A percentile compares a stretch with the other conserved stretches of the same genome.
These are phyloP conservation scores for Saksenaea vasiformis DNA, from an alignment of 371 early-diverging fungal genomes.

Conservation along the genomic window DNA sequence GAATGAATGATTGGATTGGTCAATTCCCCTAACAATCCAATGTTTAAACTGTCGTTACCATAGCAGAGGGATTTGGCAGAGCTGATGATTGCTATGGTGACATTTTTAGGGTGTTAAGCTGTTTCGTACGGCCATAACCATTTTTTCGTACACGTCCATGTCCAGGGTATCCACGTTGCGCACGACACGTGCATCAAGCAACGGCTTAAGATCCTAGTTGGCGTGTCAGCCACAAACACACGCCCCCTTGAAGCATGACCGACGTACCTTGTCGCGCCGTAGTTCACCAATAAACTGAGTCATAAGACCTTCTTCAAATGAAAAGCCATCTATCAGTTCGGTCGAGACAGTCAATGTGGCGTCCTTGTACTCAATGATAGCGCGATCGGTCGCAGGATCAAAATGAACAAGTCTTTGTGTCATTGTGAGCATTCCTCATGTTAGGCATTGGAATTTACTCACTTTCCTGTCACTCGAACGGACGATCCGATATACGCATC, in stretches of 20 bases:
- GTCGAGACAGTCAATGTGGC: conserved; percentile 1
- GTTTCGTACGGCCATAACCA: background rate
- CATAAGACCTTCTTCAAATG: conserved; percentile 1
- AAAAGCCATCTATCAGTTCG: conserved; percentile 7
- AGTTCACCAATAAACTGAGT: conserved; percentile 16
- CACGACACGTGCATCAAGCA: conserved; percentile 12
- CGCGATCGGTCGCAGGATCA: conserved; percentile 5
- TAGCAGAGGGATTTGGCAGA: too few relatives aligned
- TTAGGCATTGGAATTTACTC: background rate
- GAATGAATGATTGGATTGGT: too few relatives aligned
- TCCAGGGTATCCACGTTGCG: conserved; percentile 14
- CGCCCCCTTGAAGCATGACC: background rate
- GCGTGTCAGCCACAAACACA: background rate
- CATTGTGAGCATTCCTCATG: background rate
- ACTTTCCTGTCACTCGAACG: conserved; percentile 14
- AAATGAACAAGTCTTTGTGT: background rate
- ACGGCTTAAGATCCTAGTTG: background rate
- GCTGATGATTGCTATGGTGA: too few relatives aligned
- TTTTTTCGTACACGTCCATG: conserved; percentile 15
- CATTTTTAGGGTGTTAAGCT: too few relatives aligned
- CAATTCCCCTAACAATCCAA: too few relatives aligned
- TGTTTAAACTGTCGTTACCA: too few relatives aligned
- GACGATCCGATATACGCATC: background rate
- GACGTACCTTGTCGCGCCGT: background rate
- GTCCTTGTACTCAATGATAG: conserved; percentile 11